Base-by-base conservation (phyloP, 176 grass and related monocot genomes). In the Hsuehochloa calcarea region DNA sequence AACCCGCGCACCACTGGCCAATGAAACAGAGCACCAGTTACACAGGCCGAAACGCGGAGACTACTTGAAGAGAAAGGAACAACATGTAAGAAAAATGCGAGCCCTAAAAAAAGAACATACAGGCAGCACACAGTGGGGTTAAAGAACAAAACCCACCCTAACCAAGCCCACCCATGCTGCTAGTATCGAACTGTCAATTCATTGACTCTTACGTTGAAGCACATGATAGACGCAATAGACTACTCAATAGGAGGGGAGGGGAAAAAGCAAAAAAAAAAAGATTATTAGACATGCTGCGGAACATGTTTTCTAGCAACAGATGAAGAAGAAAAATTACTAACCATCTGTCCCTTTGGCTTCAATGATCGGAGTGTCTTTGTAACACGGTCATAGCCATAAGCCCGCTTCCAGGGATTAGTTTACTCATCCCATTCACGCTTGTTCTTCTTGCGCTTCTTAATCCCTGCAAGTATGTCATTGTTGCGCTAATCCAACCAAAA, bases 401-500 rank as follows among this genome's bases (percentile, higher is more conserved):
- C 93, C 45, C 93, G 86, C 82, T 95, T 98, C 96, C 93, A 98
- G 17, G 93, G 55, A 80, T 85, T 67, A 17, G 93, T 93, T 79
- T 93, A 87, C 78, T 95, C 96, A 7, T 98, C 93, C 87, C 91
- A 98, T 47, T 79, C 77, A 59, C 91, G 93, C 80, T 98, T 98
- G 55, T 95, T 93, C 85, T 95, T 98, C 82, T 95, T 95, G 40
- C 38, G 88, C 0, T 92, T 86, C 10, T 86, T 86, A 80, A 98
- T 98, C 14, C 93, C 93, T 97, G 87, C 9, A 73, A 13, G 49
- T 40, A 51, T 19, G 37, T 50, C 37, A 29, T 25, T 12, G 0
- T 58, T 27, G 56, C 2, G 67, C 7, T 51, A 31, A 82, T 54
- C 15, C 41, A 81, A 20, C 37, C 27, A 70, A 39, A 51, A 69